Evolutionary conservation across 768 basidiomycete genomes (phyloP).

Genomic region (Gautieria morchelliformis): DNA sequence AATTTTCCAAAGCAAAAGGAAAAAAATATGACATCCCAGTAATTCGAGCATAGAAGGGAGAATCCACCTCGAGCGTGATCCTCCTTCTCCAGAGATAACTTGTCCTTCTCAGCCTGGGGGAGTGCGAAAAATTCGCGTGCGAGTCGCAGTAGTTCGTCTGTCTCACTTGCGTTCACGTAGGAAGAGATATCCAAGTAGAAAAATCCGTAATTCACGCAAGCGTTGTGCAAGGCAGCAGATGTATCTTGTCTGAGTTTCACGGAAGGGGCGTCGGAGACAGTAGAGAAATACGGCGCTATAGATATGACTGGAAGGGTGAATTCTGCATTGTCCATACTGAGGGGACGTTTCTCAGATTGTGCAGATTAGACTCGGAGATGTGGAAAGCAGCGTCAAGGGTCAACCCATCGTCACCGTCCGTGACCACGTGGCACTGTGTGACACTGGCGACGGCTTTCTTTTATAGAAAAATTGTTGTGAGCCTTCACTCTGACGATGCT

Average conservation of each 20-base stretch:
- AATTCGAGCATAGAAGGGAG: background rate
- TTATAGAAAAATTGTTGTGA: too few species aligned
- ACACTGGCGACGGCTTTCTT: too few species aligned
- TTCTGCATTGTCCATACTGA: background rate
- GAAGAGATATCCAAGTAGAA: conserved; percentile 74
- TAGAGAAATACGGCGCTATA: conserved; percentile 53
- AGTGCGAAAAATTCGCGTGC: conserved; percentile 66
- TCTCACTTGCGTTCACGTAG: conserved; percentile 46
- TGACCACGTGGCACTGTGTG: too few species aligned
- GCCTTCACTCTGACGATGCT: too few species aligned
- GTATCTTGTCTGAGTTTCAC: conserved; percentile 16
- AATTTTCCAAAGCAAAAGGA: background rate
- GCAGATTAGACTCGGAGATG: too few species aligned
- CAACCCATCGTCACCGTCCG: too few species aligned
- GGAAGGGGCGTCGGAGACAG: conserved; percentile 27
- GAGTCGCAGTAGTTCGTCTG: conserved; percentile 53
- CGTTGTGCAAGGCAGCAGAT: conserved; percentile 48
- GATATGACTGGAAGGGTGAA: conserved; percentile 49
- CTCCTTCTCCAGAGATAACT: conserved; percentile 52
- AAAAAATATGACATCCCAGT: background rate
- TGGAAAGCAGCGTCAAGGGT: too few species aligned
- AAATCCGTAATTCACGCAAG: conserved; percentile 76
- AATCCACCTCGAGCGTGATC: conserved; percentile 68
- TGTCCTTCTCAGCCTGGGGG: conserved; percentile 72
- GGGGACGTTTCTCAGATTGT: too few species aligned